These are phyloP conservation scores for Metschnikowia chrysomelidarum DNA, from an alignment of 805 yeast species.

Conservation along the genomic window DNA sequence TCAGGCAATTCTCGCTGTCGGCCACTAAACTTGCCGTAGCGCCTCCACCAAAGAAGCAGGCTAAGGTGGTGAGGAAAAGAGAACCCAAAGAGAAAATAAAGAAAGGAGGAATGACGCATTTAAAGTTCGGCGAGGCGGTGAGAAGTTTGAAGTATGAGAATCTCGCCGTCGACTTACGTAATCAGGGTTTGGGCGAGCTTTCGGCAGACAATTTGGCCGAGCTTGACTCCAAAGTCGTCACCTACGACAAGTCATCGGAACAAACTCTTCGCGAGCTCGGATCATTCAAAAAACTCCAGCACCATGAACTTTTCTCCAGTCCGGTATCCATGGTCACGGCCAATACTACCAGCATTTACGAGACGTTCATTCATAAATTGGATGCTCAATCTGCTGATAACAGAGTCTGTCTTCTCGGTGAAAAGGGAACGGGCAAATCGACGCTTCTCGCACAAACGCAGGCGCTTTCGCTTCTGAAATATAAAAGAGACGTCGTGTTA, in stretches of 20 bases:
- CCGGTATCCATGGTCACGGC: slow-evolving; percentile 61
- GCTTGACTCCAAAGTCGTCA: slow-evolving; percentile 20
- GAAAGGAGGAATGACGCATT: slow-evolving; percentile 44
- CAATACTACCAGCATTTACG: slow-evolving; percentile 41
- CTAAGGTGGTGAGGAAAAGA: slow-evolving; percentile 24
- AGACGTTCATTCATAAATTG: slow-evolving; percentile 38
- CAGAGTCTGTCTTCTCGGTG: slow-evolving; percentile 61
- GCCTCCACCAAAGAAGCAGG: slow-evolving; percentile 24
- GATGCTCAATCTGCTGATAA: slow-evolving; percentile 35
- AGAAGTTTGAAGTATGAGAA: slow-evolving; percentile 34
- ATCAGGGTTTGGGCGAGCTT: slow-evolving; percentile 14
- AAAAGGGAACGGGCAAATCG: slow-evolving; percentile 77
- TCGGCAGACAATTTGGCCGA: slow-evolving; percentile 14
- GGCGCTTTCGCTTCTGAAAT: slow-evolving; percentile 45
- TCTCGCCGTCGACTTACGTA: slow-evolving; percentile 23
- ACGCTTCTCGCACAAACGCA: slow-evolving; percentile 68
- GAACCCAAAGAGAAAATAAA: slow-evolving; percentile 24
- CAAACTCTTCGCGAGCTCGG: slow-evolving; percentile 52
- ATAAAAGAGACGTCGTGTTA: slow-evolving; percentile 41
- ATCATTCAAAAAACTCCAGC: slow-evolving; percentile 65
- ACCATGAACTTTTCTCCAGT: slow-evolving; percentile 54
- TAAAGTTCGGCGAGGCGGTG: slow-evolving; percentile 38
- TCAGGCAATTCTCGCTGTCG: slow-evolving; percentile 13
- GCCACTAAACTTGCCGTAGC: slow-evolving; percentile 15
- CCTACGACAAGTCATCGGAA: slow-evolving; percentile 42